phyloP scores from a whole-genome alignment of 2,329 filamentous ascomycete genomes.

The Catunica adiposa region DNA sequence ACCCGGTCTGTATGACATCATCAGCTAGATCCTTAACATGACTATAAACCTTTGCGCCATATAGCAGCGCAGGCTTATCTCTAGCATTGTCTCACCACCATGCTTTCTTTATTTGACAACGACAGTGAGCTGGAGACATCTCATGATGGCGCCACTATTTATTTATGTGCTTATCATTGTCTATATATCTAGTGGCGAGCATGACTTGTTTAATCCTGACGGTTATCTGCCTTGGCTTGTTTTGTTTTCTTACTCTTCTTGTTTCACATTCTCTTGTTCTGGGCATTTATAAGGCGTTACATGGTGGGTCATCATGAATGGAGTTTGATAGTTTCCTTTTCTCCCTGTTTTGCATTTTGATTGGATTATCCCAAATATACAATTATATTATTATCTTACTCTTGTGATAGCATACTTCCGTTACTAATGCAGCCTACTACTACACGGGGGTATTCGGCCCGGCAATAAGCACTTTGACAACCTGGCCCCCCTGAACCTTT shows the following conservation, averaged over 20 bases:
- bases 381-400: not conserved
- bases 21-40: not conserved
- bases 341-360: not conserved
- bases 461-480: conserved; percentile 52
- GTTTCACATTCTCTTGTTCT: no score
- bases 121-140: no score
- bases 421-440: no score
- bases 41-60: not conserved
- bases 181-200: no score
- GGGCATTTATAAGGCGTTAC: not conserved
- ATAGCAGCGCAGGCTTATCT: not conserved
- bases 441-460: conserved; percentile 41
- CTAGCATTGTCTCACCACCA: no score
- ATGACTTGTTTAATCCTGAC: no score
- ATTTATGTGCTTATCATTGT: no score
- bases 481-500: conserved; percentile 70
- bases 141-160: no score
- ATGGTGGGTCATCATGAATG: not conserved
- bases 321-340: not conserved
- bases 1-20: not conserved
- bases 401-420: not conserved
- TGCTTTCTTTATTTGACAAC: no score
- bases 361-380: no score
- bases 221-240: no score
- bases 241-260: no score